These are phyloP conservation scores for Metarhizium rileyi DNA, from an alignment of 2,329 filamentous ascomycete genomes.

Conservation along the genomic window DNA sequence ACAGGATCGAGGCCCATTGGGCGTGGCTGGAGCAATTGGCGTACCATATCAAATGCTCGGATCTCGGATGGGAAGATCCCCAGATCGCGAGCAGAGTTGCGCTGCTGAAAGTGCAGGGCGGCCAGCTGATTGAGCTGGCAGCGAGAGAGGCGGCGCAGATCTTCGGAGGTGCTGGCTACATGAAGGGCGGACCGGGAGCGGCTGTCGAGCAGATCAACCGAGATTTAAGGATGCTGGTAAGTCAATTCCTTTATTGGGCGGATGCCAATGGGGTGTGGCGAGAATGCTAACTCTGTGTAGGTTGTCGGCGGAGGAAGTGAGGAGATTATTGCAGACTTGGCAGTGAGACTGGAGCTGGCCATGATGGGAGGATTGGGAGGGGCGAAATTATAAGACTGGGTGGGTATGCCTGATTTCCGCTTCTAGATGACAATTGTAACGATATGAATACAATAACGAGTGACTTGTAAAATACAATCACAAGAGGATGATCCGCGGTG, in stretches of 20 bases:
- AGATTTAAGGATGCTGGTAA: conserved; percentile 30
- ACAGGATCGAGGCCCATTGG: conserved; percentile 50
- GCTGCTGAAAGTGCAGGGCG: conserved; percentile 37
- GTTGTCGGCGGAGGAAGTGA: conserved; percentile 46
- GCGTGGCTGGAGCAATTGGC: conserved; percentile 53
- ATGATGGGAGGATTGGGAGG: conserved; percentile 9
- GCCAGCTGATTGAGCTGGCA: conserved; percentile 37
- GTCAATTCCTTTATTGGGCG: conserved; percentile 1
- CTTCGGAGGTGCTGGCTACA: conserved; percentile 42
- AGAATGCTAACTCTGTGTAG: conserved; percentile 17
- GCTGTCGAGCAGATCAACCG: conserved; percentile 43
- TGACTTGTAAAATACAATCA: too few species aligned
- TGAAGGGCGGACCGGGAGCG: conserved; percentile 35
- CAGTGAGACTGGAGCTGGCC: conserved; percentile 35
- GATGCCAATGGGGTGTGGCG: not conserved
- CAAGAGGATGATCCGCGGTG: too few species aligned
- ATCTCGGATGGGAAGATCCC: conserved; percentile 19
- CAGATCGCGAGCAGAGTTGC: conserved; percentile 23
- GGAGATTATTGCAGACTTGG: conserved; percentile 43
- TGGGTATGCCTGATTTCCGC: not conserved
- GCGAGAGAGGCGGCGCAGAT: conserved; percentile 44
- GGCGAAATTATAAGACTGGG: conserved; percentile 11
- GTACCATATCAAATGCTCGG: conserved; percentile 34
- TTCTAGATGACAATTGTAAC: not conserved
- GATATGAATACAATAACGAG: not conserved